phyloP scores from a whole-genome alignment of 441 rosid genomes.

The Melastoma candidum region DNA sequence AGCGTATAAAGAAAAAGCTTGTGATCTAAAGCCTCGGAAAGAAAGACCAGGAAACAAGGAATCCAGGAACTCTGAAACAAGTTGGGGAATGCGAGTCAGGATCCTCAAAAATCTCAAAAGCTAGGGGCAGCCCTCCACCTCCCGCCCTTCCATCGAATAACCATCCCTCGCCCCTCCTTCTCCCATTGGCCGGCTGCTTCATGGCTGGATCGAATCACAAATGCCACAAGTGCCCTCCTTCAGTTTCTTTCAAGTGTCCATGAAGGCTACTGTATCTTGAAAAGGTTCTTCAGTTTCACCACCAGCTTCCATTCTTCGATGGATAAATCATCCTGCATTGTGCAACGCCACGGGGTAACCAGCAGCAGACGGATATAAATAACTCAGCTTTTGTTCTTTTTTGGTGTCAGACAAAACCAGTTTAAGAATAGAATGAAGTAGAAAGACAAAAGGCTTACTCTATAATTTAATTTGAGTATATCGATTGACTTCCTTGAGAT shows the following conservation, averaged over 20 bases:
- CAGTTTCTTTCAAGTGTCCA: background rate
- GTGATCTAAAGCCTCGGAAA: too few species aligned
- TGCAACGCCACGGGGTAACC: background rate
- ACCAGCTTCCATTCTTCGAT: slow-evolving; percentile 73
- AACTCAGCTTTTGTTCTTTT: too few species aligned
- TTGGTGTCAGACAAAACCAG: too few species aligned
- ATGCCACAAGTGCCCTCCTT: background rate
- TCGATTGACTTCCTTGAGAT: slow-evolving; percentile 82
- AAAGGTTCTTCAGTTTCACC: slow-evolving; percentile 60
- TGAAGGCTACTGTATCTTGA: slow-evolving; percentile 34
- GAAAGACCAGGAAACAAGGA: too few species aligned
- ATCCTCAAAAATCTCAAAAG: too few species aligned
- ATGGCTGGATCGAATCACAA: background rate
- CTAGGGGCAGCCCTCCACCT: too few species aligned
- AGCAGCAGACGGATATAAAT: background rate
- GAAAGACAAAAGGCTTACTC: slow-evolving; percentile 32
- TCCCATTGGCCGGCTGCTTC: background rate
- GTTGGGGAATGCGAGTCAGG: too few species aligned
- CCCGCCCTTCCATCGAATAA: too few species aligned
- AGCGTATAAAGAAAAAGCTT: too few species aligned
- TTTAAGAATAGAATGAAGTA: too few species aligned
- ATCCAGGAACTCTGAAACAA: too few species aligned
- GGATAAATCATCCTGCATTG: slow-evolving; percentile 53
- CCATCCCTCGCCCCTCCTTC: too few species aligned
- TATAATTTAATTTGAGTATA: slow-evolving; percentile 63